Evolutionary conservation across 2,329 filamentous ascomycete genomes (phyloP).

Genomic region (Verticillium albo-atrum): DNA sequence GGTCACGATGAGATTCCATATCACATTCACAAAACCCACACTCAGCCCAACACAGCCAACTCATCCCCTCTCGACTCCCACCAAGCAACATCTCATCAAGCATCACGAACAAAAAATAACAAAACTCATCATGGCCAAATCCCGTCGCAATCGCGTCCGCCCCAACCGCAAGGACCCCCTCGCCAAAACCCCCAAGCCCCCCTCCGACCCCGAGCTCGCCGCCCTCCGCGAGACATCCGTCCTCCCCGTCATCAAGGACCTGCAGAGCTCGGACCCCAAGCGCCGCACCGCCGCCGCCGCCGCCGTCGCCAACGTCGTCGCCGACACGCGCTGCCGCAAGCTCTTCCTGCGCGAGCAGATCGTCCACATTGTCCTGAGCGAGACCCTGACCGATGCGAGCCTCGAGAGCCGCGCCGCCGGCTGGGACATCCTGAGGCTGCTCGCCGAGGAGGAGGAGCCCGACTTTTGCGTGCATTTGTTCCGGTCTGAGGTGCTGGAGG

Average conservation of each 20-base stretch:
- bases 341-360: slow-evolving; percentile 62
- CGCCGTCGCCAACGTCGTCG: slow-evolving; percentile 58
- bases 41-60: too few relatives aligned
- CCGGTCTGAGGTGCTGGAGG: slow-evolving; percentile 56
- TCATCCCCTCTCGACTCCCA: background rate
- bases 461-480: slow-evolving; percentile 65
- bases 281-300: slow-evolving; percentile 54
- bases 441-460: slow-evolving; percentile 59
- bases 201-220: slow-evolving; percentile 58
- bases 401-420: slow-evolving; percentile 61
- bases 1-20: background rate
- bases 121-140: slow-evolving; percentile 56
- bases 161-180: slow-evolving; percentile 49
- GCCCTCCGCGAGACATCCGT: slow-evolving; percentile 60
- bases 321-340: slow-evolving; percentile 59
- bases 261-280: slow-evolving; percentile 55
- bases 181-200: slow-evolving; percentile 54
- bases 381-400: slow-evolving; percentile 59
- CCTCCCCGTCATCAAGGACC: slow-evolving; percentile 56
- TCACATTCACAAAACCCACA: too few relatives aligned
- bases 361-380: slow-evolving; percentile 57
- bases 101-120: background rate
- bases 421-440: slow-evolving; percentile 61
- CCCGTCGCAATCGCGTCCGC: slow-evolving; percentile 48
- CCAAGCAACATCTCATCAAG: background rate